Base-by-base conservation (phyloP, 805 yeast species). In the Cyberlindnera meyerae region DNA sequence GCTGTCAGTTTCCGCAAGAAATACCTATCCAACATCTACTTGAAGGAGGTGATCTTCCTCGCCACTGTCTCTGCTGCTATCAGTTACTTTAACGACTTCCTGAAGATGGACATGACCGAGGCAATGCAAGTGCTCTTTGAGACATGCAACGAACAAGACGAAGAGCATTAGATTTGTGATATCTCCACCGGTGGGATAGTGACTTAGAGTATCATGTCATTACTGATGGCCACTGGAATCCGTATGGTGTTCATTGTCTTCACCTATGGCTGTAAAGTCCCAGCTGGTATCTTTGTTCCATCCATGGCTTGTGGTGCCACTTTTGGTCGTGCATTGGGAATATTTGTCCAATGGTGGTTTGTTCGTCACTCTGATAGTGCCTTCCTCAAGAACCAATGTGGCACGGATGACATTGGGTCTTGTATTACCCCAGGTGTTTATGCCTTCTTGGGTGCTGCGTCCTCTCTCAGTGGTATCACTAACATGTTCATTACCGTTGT, bases 241-340 rank as follows among this genome's bases (percentile, higher is more conserved):
- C 68, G 98, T 38, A 75, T 80, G 64, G 45, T 70, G 0, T 68
- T 93, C 33, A 85, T 93, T 18, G 73, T 88, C 18, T 68, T 93
- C 12, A 82, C 97, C 0, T 93, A 94, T 57, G 96, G 96, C 3
- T 79, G 88, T 44, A 87, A 82, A 60, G 89, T 90, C 0, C 98
- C 98, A 0, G 95, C 97, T n/a, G 98, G 98, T 12, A 86, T 90
- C 6, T 82, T 93, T 61, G 95, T 93, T 36, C 98, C 98, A 3
- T 84, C 96, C 2, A 86, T 93, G 95, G 89, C 96, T 0, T 83
- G 88, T 2, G 98, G 98, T 16, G 97, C 97, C 0, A 77, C 95
- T 0, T 83, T 86, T 60, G 98, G 98, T 7, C 70, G 97, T 35
- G 82, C 89, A 0, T 51, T 93, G 11, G 97, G 98, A 5, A 63